Evolutionary conservation across 106 monocot species (phyloP).

Genomic region (Dactylorhiza incarnata): DNA sequence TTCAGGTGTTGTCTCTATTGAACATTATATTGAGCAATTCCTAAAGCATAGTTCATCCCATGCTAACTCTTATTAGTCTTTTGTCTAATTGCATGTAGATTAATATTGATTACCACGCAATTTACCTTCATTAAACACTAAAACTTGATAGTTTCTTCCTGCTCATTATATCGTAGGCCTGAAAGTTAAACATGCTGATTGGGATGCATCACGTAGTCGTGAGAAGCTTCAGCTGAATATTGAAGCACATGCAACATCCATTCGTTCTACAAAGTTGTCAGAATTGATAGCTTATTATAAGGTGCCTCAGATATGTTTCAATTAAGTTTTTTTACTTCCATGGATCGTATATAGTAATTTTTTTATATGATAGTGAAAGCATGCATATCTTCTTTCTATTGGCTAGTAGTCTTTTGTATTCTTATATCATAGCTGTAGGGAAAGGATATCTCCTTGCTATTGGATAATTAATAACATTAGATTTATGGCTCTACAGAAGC

Average conservation of each 20-base stretch:
- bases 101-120: neutral
- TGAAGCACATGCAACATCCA: constrained; percentile 30
- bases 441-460: neutral
- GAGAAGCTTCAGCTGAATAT: constrained; percentile 50
- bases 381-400: too few relatives aligned
- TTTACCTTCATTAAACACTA: neutral
- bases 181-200: constrained; percentile 35
- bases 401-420: too few relatives aligned
- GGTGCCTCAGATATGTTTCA: constrained; percentile 13
- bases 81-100: neutral
- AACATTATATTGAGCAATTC: neutral
- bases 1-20: constrained; percentile 22
- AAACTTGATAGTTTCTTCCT: neutral
- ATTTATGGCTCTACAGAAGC: constrained; percentile 22
- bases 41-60: neutral
- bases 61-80: neutral
- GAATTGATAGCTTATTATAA: constrained; percentile 39
- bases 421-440: neutral
- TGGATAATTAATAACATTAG: neutral
- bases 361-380: neutral
- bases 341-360: too few relatives aligned
- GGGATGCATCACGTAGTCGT: constrained; percentile 36
- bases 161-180: constrained; percentile 20
- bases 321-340: neutral
- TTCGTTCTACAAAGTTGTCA: constrained; percentile 29